Evolutionary conservation across 139 green algal species (phyloP), one percentile per base, ranked within the genome.

Genomic region (Chlorella sp.): DNA sequence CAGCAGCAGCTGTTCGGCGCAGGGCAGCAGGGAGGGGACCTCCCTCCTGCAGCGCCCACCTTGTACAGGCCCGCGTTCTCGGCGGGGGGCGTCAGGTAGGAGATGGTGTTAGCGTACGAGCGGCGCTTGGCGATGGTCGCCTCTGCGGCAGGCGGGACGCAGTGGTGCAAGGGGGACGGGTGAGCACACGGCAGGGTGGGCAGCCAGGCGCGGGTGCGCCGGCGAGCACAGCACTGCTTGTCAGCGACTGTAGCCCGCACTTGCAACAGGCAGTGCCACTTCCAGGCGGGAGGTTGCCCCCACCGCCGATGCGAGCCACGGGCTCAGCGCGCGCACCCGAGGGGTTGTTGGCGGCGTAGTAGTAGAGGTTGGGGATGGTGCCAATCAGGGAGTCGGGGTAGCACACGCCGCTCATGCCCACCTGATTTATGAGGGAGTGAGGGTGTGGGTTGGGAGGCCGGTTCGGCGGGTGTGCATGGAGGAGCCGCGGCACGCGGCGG

Each of bases 281-380:
- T 6, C 13, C 67, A 44, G 34, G 16, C 36, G 30, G 68, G 32
- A 74, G 34, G 20, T 4, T 14, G 16, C 34, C 6, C 6, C 3
- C 32, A 7, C 17, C 7, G 72, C 40, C 40, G 3, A 2, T 34
- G 72, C 22, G 43, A 44, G 16, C 5, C 73, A 1, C 73, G 13
- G 7, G 30, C 8, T 54, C 19, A 43, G 4, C 30, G 30, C 14
- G 44, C 77, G 16, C 60, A 83, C 77, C 97, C 34, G 90, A 96
- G 43, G 97, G 97, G 94, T 99, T 99, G 95, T 99, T 99, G 89
- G 97, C 97, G 20, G 97, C 97, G 84, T 99, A 99, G 94, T 99
- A 99, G 95, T 99, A 99, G 73, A 99, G 85, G 93, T 99, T 99
- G 90, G 97, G 97, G 86, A 99, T 97, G 92, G 73, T 94, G 85